These are phyloP conservation scores for Acanthamoeba castellanii DNA, from an alignment of 208 protist genomes.

Conservation along the genomic window DNA sequence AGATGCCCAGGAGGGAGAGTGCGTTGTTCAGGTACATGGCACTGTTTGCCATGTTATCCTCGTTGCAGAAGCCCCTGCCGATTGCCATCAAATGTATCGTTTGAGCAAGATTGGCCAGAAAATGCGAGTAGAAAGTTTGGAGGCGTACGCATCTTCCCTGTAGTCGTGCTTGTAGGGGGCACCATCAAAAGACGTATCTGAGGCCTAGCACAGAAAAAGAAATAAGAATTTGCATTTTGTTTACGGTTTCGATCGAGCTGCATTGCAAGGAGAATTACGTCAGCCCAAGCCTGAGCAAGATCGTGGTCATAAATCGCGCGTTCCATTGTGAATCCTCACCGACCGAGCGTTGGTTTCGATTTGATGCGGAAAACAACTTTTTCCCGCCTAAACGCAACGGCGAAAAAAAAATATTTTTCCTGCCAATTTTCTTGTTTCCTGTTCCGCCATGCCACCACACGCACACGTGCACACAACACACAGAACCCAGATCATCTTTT, in stretches of 20 bases:
- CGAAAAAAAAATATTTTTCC: too few relatives aligned
- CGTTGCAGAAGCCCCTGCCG: conserved; percentile 26
- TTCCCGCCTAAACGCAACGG: neutral
- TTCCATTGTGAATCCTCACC: neutral
- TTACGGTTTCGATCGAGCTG: neutral
- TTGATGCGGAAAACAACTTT: neutral
- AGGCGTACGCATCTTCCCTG: neutral
- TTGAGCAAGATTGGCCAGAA: neutral
- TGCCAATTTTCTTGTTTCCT: too few relatives aligned
- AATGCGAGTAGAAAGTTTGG: neutral
- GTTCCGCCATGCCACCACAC: too few relatives aligned
- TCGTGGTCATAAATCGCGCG: neutral
- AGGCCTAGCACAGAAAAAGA: neutral
- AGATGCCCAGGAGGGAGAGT: conserved; percentile 1
- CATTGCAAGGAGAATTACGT: neutral
- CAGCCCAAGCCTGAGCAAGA: conserved; percentile 12
- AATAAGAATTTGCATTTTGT: too few relatives aligned
- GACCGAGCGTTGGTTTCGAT: too few relatives aligned
- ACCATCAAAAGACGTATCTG: neutral
- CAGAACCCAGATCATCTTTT: too few relatives aligned
- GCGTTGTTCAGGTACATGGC: conserved; percentile 61
- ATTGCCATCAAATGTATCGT: neutral
- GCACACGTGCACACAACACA: too few relatives aligned
- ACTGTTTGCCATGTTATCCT: conserved; percentile 47
- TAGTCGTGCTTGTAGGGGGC: neutral